These are phyloP conservation scores for Pelargonium citronellum DNA, from an alignment of 441 rosid species.

Conservation along the genomic window DNA sequence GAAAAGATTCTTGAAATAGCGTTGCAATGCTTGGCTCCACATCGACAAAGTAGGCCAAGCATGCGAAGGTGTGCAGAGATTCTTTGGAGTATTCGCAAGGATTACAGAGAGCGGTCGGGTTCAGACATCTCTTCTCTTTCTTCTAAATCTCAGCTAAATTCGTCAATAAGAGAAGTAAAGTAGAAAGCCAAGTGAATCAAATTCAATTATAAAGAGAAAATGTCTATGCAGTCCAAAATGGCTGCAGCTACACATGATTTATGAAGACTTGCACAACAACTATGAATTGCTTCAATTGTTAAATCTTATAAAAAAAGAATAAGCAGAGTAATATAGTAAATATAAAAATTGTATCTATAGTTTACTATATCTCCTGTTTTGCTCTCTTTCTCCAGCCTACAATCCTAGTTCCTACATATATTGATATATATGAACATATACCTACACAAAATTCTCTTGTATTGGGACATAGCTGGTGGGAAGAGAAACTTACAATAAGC, in stretches of 20 bases:
- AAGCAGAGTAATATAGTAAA: background rate
- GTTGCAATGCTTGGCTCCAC: constrained; percentile 65
- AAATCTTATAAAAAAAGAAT: background rate
- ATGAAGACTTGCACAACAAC: background rate
- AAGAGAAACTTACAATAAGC: background rate
- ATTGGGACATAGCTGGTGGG: background rate
- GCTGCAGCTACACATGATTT: too few species aligned
- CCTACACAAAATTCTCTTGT: background rate
- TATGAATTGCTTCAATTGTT: background rate
- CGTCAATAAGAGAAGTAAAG: constrained; percentile 19
- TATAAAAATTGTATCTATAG: background rate
- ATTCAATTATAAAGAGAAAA: too few species aligned
- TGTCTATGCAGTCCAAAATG: too few species aligned
- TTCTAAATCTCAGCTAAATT: constrained; percentile 33
- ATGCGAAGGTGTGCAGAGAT: constrained; percentile 83
- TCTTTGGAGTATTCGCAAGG: constrained; percentile 82
- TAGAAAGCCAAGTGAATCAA: too few species aligned
- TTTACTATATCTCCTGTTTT: constrained; percentile 3
- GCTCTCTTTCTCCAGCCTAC: constrained; percentile 1
- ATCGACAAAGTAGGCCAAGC: constrained; percentile 62
- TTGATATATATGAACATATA: background rate
- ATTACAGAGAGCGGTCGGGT: constrained; percentile 47
- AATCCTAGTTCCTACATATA: background rate
- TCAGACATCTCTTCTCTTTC: constrained; percentile 30
- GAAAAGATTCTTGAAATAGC: constrained; percentile 76